These are phyloP conservation scores for Aspergillus pseudoglaucus DNA, from an alignment of 2,329 filamentous ascomycete species.

Conservation along the genomic window DNA sequence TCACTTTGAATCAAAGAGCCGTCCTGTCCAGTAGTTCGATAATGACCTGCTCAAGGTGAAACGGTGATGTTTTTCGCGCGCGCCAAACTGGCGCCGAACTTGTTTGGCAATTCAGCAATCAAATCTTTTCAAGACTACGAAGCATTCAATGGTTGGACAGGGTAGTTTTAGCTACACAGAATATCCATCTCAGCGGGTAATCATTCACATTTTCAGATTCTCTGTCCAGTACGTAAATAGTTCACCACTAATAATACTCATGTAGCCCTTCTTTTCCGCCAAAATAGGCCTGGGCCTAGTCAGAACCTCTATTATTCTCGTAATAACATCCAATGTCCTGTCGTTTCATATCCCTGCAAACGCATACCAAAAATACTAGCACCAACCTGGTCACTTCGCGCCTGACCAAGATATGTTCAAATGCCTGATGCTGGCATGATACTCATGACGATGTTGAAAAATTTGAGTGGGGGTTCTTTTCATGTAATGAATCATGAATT, in stretches of 20 bases:
- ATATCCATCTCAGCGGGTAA: background rate
- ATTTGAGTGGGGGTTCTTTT: slow-evolving; percentile 15
- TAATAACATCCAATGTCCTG: background rate
- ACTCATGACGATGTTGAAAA: slow-evolving; percentile 8
- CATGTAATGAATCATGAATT: slow-evolving; percentile 2
- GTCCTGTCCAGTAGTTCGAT: background rate
- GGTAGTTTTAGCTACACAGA: no score
- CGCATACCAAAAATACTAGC: background rate
- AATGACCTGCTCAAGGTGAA: background rate
- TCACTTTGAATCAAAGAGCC: background rate
- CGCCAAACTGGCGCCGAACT: slow-evolving; percentile 6
- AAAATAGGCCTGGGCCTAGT: background rate
- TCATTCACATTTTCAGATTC: background rate
- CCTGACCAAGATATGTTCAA: background rate
- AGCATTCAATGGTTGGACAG: background rate
- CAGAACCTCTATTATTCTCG: background rate
- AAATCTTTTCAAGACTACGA: background rate
- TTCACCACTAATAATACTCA: background rate
- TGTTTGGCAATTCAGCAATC: background rate
- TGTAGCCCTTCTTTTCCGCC: background rate
- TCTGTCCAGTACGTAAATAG: background rate
- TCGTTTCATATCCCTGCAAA: background rate
- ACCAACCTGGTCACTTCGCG: background rate
- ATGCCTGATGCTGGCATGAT: slow-evolving; percentile 11
- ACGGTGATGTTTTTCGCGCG: slow-evolving; percentile 16